Evolutionary conservation across 306 rosid species (phyloP).

Genomic region (Luffa aegyptiaca): DNA sequence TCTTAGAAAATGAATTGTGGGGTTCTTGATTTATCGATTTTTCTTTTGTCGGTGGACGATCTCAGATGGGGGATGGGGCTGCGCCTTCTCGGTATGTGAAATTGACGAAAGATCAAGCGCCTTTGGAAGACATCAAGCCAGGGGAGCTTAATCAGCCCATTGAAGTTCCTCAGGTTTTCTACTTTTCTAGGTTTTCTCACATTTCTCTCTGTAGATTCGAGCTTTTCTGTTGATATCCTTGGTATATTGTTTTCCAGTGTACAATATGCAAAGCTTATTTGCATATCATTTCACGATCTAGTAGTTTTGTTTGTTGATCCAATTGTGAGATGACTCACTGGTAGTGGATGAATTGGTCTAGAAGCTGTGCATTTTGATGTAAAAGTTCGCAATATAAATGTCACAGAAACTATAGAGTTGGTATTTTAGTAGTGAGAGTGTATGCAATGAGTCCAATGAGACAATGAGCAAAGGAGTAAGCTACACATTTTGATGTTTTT

Average conservation of each 20-base stretch:
- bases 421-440: neutral
- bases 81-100: constrained; percentile 76
- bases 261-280: neutral
- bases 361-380: neutral
- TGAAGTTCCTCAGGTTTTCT: constrained; percentile 83
- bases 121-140: constrained; percentile 67
- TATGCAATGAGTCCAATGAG: neutral
- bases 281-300: neutral
- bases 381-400: neutral
- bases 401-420: neutral
- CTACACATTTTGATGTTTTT: neutral
- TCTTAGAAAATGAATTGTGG: constrained; percentile 8
- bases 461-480: neutral
- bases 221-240: neutral
- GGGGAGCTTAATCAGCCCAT: constrained; percentile 98
- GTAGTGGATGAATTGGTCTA: neutral
- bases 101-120: constrained; percentile 66
- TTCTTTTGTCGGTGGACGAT: neutral
- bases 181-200: neutral
- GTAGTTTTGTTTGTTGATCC: neutral
- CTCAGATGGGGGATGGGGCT: constrained; percentile 63
- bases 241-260: neutral
- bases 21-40: constrained; percentile 5
- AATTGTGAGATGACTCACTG: no score
- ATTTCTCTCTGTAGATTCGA: neutral